Base-by-base conservation (phyloP, 2,329 filamentous ascomycete genomes). In the Epichloe glyceriae region DNA sequence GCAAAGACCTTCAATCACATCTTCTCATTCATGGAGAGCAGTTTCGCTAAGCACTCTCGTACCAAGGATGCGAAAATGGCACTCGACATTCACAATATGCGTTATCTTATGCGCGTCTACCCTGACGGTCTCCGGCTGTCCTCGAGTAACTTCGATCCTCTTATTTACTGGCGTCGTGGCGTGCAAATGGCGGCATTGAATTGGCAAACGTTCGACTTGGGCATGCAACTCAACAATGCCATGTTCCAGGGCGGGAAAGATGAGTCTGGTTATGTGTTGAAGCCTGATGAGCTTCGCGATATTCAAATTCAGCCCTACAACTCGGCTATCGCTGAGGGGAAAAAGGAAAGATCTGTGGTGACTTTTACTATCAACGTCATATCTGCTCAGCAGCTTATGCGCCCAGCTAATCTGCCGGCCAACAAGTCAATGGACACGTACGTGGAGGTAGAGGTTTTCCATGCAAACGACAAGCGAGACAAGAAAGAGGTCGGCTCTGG, bases 151-250 rank as follows among this genome's bases (percentile, higher is more conserved):
- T 97, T 96, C 62, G 89, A 96, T 61, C 93, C 93, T 1, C 78
- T 95, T 56, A 83, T 85, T 55, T 95, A 93, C 64, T 98, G 93
- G 93, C 83, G 91, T 48, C 83, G 88, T 42, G 93, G 93, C 34
- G 93, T 96, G 17, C 93, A 98, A 68, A 97, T 98, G 91, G 89
- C 86, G 14, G 93, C 93, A 0, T 75, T 97, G 55, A 98, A 98
- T 69, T 97, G 93, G 91, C 93, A 98, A 69, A 97, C 90, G 0
- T 96, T 94, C 62, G 93, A 97, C 63, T 76, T 94, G 17, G 88
- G 90, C 44, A 93, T 96, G 79, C 91, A 97, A 64, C 78, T 97
- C 66, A 97, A 97, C 64, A 86, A 93, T 58, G 93, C 93, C 61
- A 97, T 98, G 93, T 98, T 96, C 64, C 86, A 89, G 45, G 87